Evolutionary conservation across 73 alveolate genomes (phyloP), one percentile per base, ranked within the genome.

Genomic region (Tetrahymena thermophila): DNA sequence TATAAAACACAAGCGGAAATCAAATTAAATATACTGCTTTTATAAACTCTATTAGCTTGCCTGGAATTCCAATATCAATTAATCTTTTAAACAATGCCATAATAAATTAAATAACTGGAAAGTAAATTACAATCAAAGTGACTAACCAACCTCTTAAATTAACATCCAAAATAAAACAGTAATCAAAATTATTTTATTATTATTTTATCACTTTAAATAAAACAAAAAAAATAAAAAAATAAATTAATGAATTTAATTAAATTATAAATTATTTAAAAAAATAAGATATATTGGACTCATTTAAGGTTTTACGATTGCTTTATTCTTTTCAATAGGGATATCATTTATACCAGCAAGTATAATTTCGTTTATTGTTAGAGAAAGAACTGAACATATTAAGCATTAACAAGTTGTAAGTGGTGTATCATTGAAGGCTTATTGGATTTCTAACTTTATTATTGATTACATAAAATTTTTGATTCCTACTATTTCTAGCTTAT

Each of bases 331-430:
- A 4, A 35, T 94, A 34, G 96, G 96, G 25, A 85, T 84, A 15
- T 44, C 93, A 35, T 94, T 94, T 34, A 94, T 94, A 35, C 96
- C 96, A 37, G 93, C 96, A 23, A 84, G 96, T 25, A 84, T 94
- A 25, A 93, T 94, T 34, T 56, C 94, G 5, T 94, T 94, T 23
- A 89, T 94, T 7, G 85, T 55, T 43, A 56, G 96, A 94, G 99
- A 99, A 96, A 97, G 99, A 96, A 99, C 98, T 95, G 96, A 94
- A 94, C 98, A 97, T 94, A 96, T 98, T 38, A 98, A 98, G 96
- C 99, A 99, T 95, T 97, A 97, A 95, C 98, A 98, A 93, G 84
- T 98, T 35, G 96, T 98, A 19, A 96, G 99, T 35, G 99, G 99
- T 84, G 95, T 98, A 35, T 94, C 98, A 31, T 56, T 97, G 58